Base-by-base conservation (phyloP, 2,329 filamentous ascomycete species). In the Fusarium papillatum region DNA sequence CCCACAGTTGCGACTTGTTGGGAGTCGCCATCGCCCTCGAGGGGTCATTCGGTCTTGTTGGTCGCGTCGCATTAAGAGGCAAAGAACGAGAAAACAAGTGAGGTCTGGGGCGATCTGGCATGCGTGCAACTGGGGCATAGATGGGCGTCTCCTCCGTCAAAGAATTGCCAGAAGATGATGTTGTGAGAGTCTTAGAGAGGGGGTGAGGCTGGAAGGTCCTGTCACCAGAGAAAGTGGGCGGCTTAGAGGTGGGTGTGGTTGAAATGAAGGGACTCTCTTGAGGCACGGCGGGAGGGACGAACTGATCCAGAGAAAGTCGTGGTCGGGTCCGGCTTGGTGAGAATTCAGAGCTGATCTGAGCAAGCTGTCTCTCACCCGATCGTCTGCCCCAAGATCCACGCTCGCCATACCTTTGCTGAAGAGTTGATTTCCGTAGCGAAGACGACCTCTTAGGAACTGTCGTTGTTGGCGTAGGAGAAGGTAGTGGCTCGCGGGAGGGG, bases 121-220 rank as follows among this genome's bases (percentile, higher is more conserved):
- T 76, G 69, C 77, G 82, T 78, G 59, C 68, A 39, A 79, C 80
- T 3, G 82, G 81, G 17, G 81, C 81, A 68, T 82, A 82, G 36
- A 75, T 70, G 1, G 80, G 78, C 14, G 92, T 91, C 62, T 96
- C 95, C 74, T 96, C 95, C 1, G 89, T 88, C 53, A 96, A 82
- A 80, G 93, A 97, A 8, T 95, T 96, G 65, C 90, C 92, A 3
- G 95, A 97, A 1, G 95, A 96, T 1, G 95, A 98, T 5, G 95
- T 95, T 0, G 95, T 97, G 77, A 98, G 88, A 1, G 95, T 94
- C 73, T 95, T 92, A 9, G 96, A 98, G 26, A 98, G 88, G 24
- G 96, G 96, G 82, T 98, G 96, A 22, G 94, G 90, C 76, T 92
- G 90, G 73, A 89, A 88, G 4, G 82, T 73, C 64, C 83, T 85